A percentile compares a stretch with the other conserved stretches of the same genome.
Conservation (phyloP, 805 yeast genomes). For the Nakazawaea wyomingensis region DNA sequence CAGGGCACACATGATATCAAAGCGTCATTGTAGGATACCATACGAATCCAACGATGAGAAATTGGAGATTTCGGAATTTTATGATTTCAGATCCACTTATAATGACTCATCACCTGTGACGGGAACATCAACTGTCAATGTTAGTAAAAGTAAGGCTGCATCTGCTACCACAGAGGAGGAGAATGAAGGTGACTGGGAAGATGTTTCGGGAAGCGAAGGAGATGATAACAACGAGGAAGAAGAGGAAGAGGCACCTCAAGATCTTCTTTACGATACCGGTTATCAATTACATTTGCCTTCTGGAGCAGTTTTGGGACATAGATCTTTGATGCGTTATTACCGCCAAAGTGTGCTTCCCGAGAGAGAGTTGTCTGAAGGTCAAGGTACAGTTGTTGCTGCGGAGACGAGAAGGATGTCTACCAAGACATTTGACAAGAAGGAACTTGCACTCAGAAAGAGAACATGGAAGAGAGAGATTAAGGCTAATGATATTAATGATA, state of each 20-base stretch:
- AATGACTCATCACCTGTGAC: conserved; percentile 22
- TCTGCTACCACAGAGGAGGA: not conserved
- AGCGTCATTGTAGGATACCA: conserved; percentile 86
- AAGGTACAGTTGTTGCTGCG: conserved; percentile 69
- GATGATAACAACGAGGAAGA: conserved; percentile 31
- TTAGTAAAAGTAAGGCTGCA: conserved; percentile 24
- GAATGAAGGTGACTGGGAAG: conserved; percentile 32
- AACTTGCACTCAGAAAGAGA: conserved; percentile 42
- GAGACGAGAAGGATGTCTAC: conserved; percentile 56
- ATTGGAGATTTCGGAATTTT: conserved; percentile 70
- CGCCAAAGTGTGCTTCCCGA: conserved; percentile 58
- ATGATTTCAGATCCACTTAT: conserved; percentile 74
- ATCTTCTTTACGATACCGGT: conserved; percentile 35
- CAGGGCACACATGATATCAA: conserved; percentile 80
- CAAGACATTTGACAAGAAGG: conserved; percentile 32
- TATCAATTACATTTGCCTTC: conserved; percentile 68
- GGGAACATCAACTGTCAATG: conserved; percentile 14
- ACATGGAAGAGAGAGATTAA: conserved; percentile 55
- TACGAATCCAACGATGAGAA: conserved; percentile 79
- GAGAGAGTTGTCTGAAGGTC: conserved; percentile 52
- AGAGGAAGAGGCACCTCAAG: conserved; percentile 26
- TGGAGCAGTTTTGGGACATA: conserved; percentile 77
- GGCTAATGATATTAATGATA: conserved; percentile 45
- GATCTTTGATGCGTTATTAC: conserved; percentile 66
- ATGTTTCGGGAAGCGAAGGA: conserved; percentile 23